Percentiles rank a stretch among this genome's conserved stretches.
Conservation (phyloP, 768 basidiomycete species). For the Leucosporidium scottii region DNA sequence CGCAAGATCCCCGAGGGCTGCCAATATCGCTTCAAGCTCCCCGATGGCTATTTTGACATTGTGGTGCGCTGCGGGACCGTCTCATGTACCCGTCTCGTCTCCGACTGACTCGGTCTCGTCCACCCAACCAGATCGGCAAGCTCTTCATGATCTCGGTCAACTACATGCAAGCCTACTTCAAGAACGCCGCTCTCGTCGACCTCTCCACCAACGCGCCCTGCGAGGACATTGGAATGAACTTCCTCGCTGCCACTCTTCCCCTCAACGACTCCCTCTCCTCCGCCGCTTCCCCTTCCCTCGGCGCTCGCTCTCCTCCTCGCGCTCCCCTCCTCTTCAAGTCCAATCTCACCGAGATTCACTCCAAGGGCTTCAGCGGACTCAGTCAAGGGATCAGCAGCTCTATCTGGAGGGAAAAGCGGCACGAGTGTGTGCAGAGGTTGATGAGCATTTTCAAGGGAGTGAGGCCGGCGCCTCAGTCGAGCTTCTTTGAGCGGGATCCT, state of each 20-base stretch:
- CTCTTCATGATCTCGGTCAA: not conserved
- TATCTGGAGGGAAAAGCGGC: not conserved
- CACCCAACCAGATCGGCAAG: not conserved
- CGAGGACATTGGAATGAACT: constrained; percentile 7
- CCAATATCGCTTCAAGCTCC: not conserved
- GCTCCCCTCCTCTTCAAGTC: constrained; percentile 5
- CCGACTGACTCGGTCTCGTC: too few species aligned
- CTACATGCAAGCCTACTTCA: constrained; percentile 7
- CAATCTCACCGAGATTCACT: constrained; percentile 5
- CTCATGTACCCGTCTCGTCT: not conserved
- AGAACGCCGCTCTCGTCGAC: not conserved
- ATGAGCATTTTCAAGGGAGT: not conserved
- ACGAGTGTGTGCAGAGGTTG: constrained; percentile 1
- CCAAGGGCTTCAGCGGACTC: not conserved
- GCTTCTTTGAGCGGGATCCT: not conserved
- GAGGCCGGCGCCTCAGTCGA: not conserved
- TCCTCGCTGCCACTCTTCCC: not conserved
- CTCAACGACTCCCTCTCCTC: not conserved
- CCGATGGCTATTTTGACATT: not conserved
- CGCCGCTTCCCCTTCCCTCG: not conserved
- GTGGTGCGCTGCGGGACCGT: not conserved
- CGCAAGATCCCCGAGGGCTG: not conserved
- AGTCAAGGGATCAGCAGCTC: not conserved
- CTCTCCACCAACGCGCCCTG: constrained; percentile 1
- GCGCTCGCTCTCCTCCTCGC: not conserved